Evolutionary conservation across 768 basidiomycete genomes (phyloP).

Genomic region (Amanita polypyramis): DNA sequence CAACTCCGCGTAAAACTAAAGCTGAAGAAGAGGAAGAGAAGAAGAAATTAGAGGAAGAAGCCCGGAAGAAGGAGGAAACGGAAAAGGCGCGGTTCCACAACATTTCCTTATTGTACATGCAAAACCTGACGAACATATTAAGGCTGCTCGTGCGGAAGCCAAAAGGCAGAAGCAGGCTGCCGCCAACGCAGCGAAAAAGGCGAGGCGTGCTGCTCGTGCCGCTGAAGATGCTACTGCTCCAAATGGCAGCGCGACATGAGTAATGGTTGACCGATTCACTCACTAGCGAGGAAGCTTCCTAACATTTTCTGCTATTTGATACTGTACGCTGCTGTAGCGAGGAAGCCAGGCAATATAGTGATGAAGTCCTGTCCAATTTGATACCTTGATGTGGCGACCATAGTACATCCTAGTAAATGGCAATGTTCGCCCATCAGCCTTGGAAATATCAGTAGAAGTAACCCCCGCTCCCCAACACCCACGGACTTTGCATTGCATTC

Average conservation of each 20-base stretch:
- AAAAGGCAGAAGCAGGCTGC: slow-evolving; percentile 81
- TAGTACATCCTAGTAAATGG: too few species aligned
- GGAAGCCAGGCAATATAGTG: neutral
- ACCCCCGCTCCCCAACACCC: too few species aligned
- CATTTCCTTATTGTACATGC: neutral
- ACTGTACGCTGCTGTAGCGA: neutral
- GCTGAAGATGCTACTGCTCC: slow-evolving; percentile 24
- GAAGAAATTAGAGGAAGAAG: slow-evolving; percentile 71
- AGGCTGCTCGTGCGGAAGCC: slow-evolving; percentile 58
- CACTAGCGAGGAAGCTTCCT: neutral
- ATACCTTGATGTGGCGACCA: neutral
- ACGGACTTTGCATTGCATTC: too few species aligned
- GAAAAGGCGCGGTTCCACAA: slow-evolving; percentile 51
- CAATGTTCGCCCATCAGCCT: too few species aligned
- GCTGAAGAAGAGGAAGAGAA: slow-evolving; percentile 70
- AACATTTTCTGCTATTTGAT: neutral
- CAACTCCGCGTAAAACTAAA: slow-evolving; percentile 58
- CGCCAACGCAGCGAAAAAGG: slow-evolving; percentile 88
- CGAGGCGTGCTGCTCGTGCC: slow-evolving; percentile 53
- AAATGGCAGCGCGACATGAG: slow-evolving; percentile 5
- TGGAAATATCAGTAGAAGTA: too few species aligned
- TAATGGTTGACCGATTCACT: neutral
- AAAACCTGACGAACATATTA: slow-evolving; percentile 5
- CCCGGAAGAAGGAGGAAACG: slow-evolving; percentile 52
- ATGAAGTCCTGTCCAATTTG: neutral